Conservation (phyloP, 495 filamentous ascomycete species). For the Amniculicola lignicola region DNA sequence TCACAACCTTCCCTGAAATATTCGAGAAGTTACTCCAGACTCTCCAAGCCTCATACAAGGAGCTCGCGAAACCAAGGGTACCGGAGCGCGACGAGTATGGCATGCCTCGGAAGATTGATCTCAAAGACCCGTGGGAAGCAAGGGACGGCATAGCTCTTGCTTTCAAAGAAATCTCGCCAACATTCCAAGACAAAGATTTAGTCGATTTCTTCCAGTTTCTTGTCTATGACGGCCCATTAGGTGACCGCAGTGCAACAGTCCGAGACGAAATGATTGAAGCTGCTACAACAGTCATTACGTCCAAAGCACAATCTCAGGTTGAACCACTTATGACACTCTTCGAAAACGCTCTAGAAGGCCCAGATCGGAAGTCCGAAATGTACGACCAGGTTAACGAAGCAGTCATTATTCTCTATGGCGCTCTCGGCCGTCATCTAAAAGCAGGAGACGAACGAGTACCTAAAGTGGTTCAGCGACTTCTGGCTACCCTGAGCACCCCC, state of each 20-base stretch:
- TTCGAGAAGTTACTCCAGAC: slow-evolving; percentile 58
- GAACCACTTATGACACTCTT: slow-evolving; percentile 91
- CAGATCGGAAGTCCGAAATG: slow-evolving; percentile 71
- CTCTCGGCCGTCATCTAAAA: slow-evolving; percentile 81
- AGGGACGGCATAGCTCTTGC: slow-evolving; percentile 83
- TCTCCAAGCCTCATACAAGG: slow-evolving; percentile 66
- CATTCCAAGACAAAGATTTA: slow-evolving; percentile 65
- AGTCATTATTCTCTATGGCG: slow-evolving; percentile 94
- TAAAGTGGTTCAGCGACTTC: slow-evolving; percentile 75
- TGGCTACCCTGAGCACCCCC: slow-evolving; percentile 86
- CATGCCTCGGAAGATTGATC: slow-evolving; percentile 81
- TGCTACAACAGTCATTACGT: slow-evolving; percentile 73
- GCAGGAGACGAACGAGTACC: slow-evolving; percentile 79
- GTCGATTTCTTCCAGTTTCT: slow-evolving; percentile 78
- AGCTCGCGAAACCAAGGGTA: slow-evolving; percentile 73
- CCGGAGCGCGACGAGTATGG: slow-evolving; percentile 86
- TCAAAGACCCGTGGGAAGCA: slow-evolving; percentile 83
- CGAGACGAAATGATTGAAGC: slow-evolving; percentile 91
- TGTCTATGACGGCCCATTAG: slow-evolving; percentile 77
- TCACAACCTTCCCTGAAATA: slow-evolving; percentile 54
- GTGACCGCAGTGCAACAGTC: slow-evolving; percentile 72
- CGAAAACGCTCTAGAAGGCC: slow-evolving; percentile 75
- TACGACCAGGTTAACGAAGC: slow-evolving; percentile 91
- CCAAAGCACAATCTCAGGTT: slow-evolving; percentile 72
- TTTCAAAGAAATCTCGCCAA: slow-evolving; percentile 71